These are phyloP conservation scores for Phytophthora pini DNA, from an alignment of 352 stramenopile species.

Conservation along the genomic window DNA sequence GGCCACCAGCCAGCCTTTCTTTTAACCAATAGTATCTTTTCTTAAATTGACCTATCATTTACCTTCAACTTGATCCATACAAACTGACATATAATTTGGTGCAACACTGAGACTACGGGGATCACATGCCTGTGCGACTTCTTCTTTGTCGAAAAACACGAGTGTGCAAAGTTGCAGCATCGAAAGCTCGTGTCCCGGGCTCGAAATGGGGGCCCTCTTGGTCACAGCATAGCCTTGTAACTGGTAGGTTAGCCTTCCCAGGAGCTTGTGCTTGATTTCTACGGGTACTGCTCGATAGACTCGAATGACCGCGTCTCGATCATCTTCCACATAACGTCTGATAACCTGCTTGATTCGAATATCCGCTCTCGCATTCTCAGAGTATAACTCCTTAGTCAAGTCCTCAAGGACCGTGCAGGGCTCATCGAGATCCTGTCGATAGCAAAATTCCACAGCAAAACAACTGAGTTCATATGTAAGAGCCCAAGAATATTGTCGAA, in stretches of 20 bases:
- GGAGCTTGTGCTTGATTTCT: conserved; percentile 26
- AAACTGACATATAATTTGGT: too few species aligned
- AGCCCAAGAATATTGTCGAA: too few species aligned
- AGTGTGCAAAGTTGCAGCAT: conserved; percentile 22
- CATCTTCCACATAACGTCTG: conserved; percentile 14
- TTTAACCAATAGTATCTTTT: too few species aligned
- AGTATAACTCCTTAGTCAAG: conserved; percentile 29
- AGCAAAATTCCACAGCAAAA: background rate
- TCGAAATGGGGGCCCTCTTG: conserved; percentile 3
- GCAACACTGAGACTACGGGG: background rate
- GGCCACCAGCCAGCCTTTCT: too few species aligned
- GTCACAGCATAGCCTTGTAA: conserved; percentile 22
- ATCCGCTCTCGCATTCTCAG: conserved; percentile 20
- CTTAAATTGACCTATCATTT: too few species aligned
- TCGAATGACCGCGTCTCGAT: conserved; percentile 19
- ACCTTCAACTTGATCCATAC: too few species aligned
- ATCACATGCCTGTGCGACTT: background rate
- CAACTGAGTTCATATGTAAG: too few species aligned
- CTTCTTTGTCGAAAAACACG: conserved; percentile 11
- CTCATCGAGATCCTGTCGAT: conserved; percentile 9
- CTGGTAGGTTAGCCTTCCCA: conserved; percentile 13
- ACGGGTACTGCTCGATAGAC: conserved; percentile 7
- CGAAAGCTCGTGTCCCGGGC: conserved; percentile 9
- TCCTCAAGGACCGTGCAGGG: conserved; percentile 21
- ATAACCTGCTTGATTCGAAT: conserved; percentile 28